Evolutionary conservation across 371 early-diverging fungal species (phyloP), one percentile per base, ranked within the genome.

Genomic region (Rhizopus microsporus): DNA sequence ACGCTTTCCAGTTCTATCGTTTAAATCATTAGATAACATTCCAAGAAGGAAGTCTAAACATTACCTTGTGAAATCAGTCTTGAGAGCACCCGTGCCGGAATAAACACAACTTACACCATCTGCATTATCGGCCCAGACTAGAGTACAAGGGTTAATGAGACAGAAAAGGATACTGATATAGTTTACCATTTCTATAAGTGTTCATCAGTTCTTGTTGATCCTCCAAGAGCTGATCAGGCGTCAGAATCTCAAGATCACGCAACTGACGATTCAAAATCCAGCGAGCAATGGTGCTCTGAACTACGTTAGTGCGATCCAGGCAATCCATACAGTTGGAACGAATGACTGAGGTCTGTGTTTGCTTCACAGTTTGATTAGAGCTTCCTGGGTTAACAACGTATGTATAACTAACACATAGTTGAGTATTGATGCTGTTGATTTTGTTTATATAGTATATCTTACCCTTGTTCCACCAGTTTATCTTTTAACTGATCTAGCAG

Each of bases 311-410:
- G 65, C 99, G 87, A 75, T 99, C 99, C 49, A 99, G 78, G 64
- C 99, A 99, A 78, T 99, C 99, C 89, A 99, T 98, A 71, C 99
- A 99, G 72, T 99, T 99, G 7, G 98, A 93, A 54, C 99, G 89
- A 7, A 97, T 78, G 9, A 98, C 90, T 2, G 93, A 91, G 2
- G 74, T 73, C 62, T 99, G 99, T 35, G 58, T 67, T 38, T 79
- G 75, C 32, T 59, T 67, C 3, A 84, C 62, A 8, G 40, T 50
- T 15, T 57, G 33, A 2, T 47, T 34, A 3, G 60, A 39, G 23
- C 23, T 23, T 46, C 46, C 46, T 9, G 17, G 17, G 9, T 38
- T 10, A 8, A 64, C 51, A 6, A 48, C 46, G 38, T 57, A 56
- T 32, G 72, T 59, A 35, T 58, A 70, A 40, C 65, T 65, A 37